Base-by-base conservation (phyloP, 2,329 filamentous ascomycete genomes). In the Pseudogymnoascus sp. region DNA sequence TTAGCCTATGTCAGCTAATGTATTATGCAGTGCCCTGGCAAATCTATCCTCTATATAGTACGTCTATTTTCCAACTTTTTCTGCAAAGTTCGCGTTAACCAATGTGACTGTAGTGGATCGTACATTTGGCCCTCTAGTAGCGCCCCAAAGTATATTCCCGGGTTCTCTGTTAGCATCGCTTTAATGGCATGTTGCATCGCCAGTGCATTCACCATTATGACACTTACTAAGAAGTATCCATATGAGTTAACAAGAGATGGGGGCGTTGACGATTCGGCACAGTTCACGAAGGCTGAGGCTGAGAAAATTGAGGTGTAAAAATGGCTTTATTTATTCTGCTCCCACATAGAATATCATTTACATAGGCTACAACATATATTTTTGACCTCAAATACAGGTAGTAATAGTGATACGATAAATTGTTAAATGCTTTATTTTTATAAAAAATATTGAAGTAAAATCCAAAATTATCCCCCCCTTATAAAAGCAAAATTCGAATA, bases 1-100 rank as follows among this genome's bases (percentile, higher is more conserved):
- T 63, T 65, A 3, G 64, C 68, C 11, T 71, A 71, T 50, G 67
- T 47, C 4, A 61, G 47, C 28, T 61, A 53, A 62, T 19, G 13
- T 50, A 21, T 47, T 62, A 1, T 35, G 11, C 11, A 62, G 61
- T 31, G 47, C 47, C 2, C 26, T 53, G 4, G 47, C 47, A 31
- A 53, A 53, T 26, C 13, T 53, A 13, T 53, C 47, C 15, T 53
- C 47, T 9, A 53, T 53, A 17, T 53, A 53, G 61, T 62, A 62
- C 33, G 61, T 62, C 8, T 31, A 53, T 19, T 21, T 10, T 53
- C n/a, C 6, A 5, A 3, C 5, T 9, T 42, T 28, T 4, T 11
- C 23, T 17, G 15, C 2, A 26, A 33, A 31, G 10, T 15, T 15
- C 28, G 38, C 15, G 36, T n/a, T 62, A 62, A 62, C 36, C 13